phyloP scores from a whole-genome alignment of 169 alveolate species.

The Cyclospora cayetanensis region DNA sequence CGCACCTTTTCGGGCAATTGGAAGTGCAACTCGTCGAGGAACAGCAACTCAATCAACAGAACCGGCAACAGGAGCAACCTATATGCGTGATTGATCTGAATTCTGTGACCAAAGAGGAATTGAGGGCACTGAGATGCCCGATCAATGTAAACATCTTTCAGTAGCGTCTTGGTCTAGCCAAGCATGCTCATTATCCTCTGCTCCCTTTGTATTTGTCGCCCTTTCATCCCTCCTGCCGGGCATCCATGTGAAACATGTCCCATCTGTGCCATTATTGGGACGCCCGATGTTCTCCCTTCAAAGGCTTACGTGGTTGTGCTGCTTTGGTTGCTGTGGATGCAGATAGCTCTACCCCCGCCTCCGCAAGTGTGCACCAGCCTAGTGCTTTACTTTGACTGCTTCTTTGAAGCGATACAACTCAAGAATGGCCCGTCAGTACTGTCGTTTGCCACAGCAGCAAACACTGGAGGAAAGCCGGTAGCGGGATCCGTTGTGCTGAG shows the following conservation, averaged over 20 bases:
- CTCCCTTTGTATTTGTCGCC: background rate
- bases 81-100: background rate
- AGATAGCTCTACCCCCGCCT: background rate
- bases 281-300: background rate
- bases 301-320: background rate
- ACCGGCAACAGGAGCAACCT: conserved; percentile 2
- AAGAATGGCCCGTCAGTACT: background rate
- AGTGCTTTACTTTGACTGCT: conserved; percentile 54
- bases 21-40: background rate
- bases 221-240: background rate
- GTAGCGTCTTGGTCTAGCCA: background rate
- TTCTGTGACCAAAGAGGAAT: background rate
- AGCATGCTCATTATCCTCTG: background rate
- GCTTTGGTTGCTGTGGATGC: background rate
- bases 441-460: background rate
- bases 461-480: background rate
- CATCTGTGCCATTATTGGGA: background rate
- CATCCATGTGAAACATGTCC: background rate
- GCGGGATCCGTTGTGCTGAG: conserved; percentile 31
- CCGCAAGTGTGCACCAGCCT: background rate
- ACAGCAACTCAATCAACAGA: background rate
- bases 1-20: background rate
- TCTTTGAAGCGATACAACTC: conserved; percentile 6
- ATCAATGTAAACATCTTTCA: background rate
- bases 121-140: background rate